Evolutionary conservation across 139 green algal genomes (phyloP).

Genomic region (Edaphochlamys debaryana): DNA sequence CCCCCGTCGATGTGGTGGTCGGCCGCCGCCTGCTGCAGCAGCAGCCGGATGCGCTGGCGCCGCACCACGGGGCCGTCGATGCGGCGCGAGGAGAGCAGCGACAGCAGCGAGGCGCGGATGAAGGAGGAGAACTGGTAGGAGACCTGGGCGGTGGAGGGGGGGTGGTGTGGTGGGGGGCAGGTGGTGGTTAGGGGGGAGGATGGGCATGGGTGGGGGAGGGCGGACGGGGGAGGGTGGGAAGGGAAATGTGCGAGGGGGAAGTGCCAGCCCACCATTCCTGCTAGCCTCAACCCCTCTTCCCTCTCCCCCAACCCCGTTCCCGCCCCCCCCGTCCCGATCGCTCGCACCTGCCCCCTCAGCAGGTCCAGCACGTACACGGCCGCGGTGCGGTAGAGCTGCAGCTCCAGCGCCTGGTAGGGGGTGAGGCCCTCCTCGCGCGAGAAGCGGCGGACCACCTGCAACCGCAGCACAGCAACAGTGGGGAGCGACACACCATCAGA

Average conservation of each 20-base stretch:
- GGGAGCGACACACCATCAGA: no score
- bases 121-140: conserved; percentile 34
- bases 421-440: conserved; percentile 34
- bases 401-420: conserved; percentile 67
- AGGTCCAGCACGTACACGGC: conserved; percentile 72
- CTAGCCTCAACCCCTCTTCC: no score
- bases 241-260: no score
- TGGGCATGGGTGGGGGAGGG: not conserved
- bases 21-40: conserved; percentile 6
- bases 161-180: not conserved
- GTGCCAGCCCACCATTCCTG: no score
- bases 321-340: no score
- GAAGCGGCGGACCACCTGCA: conserved; percentile 40
- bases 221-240: not conserved
- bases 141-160: conserved; percentile 9
- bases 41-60: conserved; percentile 39
- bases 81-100: not conserved
- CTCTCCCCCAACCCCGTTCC: not conserved
- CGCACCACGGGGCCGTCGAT: not conserved
- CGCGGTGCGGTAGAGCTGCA: conserved; percentile 74
- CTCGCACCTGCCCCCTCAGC: conserved; percentile 32
- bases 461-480: no score
- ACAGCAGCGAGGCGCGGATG: conserved; percentile 29
- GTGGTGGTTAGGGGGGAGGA: not conserved
- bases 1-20: conserved; percentile 25